A percentile compares a stretch with the other conserved stretches of the same genome.
Conservation (phyloP, 75 land plant genomes). For the Sequoiadendron giganteum region DNA sequence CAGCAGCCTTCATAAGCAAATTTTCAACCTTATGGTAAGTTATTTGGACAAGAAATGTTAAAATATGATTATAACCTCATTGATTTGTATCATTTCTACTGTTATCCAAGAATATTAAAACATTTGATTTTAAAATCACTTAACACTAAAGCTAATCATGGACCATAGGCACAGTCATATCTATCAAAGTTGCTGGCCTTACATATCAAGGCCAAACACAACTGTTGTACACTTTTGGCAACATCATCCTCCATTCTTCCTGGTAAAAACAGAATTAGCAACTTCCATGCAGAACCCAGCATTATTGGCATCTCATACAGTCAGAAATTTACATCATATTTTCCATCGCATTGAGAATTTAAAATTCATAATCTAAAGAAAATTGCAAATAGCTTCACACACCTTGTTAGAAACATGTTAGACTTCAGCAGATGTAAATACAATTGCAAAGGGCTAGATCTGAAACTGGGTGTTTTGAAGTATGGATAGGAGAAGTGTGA, state of each 20-base stretch:
- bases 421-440: too few relatives aligned
- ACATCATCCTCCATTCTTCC: not conserved
- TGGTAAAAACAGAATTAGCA: not conserved
- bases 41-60: not conserved
- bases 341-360: not conserved
- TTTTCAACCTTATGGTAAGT: not conserved
- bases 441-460: not conserved
- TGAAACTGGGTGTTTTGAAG: not conserved
- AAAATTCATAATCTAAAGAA: not conserved
- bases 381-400: not conserved
- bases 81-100: not conserved
- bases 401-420: not conserved
- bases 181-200: not conserved
- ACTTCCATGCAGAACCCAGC: not conserved
- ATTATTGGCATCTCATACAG: not conserved
- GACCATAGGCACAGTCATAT: not conserved
- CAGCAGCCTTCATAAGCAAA: conserved; percentile 40
- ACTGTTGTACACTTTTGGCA: not conserved
- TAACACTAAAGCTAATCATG: not conserved
- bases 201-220: not conserved
- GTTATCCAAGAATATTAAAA: not conserved
- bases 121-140: not conserved
- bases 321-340: not conserved
- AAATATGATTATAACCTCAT: not conserved
- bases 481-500: not conserved